These are phyloP conservation scores for Coniferiporia sulphurascens DNA, from an alignment of 1,284 basidiomycete species.

Conservation along the genomic window DNA sequence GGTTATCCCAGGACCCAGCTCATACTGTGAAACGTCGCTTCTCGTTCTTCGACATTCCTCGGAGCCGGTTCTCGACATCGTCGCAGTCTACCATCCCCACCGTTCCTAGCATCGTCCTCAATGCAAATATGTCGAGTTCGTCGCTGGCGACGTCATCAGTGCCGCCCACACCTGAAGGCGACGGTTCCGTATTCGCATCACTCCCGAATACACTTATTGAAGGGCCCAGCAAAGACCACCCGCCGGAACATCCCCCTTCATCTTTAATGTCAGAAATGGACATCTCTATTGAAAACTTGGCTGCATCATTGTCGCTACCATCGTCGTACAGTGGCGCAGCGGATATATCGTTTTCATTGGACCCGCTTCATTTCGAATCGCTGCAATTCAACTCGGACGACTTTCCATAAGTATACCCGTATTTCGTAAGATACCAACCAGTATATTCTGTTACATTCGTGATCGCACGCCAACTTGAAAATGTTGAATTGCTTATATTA, in stretches of 20 bases:
- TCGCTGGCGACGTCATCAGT: constrained; percentile 12
- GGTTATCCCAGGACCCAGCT: neutral
- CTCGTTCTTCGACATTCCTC: constrained; percentile 16
- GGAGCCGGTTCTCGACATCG: constrained; percentile 6
- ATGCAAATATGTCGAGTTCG: constrained; percentile 12
- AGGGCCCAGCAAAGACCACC: neutral
- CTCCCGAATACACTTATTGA: constrained; percentile 9
- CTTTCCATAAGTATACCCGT: constrained; percentile 16
- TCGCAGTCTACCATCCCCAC: constrained; percentile 2
- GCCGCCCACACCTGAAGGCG: constrained; percentile 10
- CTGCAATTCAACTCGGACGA: constrained; percentile 16
- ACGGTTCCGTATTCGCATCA: constrained; percentile 1
- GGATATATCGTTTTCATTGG: constrained; percentile 1
- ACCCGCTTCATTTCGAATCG: constrained; percentile 17
- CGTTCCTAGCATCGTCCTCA: constrained; percentile 3
- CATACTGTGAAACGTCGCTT: constrained; percentile 15
- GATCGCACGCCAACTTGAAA: neutral
- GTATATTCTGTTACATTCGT: neutral
- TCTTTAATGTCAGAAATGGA: neutral
- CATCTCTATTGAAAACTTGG: constrained; percentile 10
- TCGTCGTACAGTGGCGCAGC: neutral
- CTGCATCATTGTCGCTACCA: constrained; percentile 12
- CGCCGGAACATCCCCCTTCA: neutral
- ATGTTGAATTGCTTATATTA: neutral
- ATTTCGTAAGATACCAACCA: constrained; percentile 3